phyloP scores from a whole-genome alignment of 202 grass and related monocot species.

The Carex arenaria region DNA sequence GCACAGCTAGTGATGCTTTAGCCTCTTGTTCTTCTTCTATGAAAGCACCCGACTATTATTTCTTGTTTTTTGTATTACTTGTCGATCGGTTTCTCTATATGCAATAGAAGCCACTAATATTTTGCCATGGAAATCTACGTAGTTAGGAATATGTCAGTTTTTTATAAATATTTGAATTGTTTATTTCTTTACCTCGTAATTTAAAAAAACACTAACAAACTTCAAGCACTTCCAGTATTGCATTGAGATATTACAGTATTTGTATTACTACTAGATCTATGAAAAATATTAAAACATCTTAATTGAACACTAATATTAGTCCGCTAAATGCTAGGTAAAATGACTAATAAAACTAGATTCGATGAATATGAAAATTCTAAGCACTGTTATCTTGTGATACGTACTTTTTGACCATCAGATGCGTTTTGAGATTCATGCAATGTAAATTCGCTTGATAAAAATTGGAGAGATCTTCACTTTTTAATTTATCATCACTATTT shows the following conservation, averaged over 20 bases:
- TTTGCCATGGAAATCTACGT: neutral
- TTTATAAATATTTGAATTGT: neutral
- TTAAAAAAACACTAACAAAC: neutral
- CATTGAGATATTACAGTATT: neutral
- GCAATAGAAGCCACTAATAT: neutral
- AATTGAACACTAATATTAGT: neutral
- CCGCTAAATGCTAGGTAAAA: neutral
- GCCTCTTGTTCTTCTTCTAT: slow-evolving; percentile 9
- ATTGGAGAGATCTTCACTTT: no score
- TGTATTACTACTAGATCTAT: no score
- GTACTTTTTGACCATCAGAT: no score
- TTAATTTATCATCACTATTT: no score
- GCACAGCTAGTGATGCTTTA: neutral
- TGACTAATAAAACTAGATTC: neutral
- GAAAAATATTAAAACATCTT: neutral
- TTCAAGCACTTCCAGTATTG: no score
- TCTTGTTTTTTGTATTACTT: neutral
- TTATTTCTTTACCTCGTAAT: neutral
- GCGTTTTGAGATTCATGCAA: no score
- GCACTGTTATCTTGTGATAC: no score
- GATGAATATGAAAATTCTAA: neutral
- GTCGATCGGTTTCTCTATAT: neutral
- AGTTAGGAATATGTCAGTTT: neutral
- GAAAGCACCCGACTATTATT: neutral
- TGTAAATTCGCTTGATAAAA: no score